Conservation (phyloP, 257 asterid genomes). For the Nicotiana noctiflora region DNA sequence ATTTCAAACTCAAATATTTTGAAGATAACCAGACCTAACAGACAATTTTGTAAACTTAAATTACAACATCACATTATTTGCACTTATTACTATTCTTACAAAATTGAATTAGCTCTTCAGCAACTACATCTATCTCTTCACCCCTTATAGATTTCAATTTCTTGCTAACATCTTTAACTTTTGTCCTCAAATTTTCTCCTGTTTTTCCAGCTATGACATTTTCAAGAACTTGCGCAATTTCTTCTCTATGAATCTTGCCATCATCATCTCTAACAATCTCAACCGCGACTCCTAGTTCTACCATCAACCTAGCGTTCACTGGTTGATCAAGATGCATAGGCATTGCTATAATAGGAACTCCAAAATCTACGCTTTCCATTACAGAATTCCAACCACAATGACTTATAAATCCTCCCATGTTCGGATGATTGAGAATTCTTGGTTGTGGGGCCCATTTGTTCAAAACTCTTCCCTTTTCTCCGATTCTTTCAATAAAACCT, state of each 20-base stretch:
- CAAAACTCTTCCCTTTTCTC: conserved; percentile 24
- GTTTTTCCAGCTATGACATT: conserved; percentile 17
- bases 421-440: conserved; percentile 18
- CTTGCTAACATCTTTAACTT: conserved; percentile 15
- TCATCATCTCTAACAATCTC: conserved; percentile 26
- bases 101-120: conserved; percentile 9
- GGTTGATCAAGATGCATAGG: conserved; percentile 47
- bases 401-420: conserved; percentile 32
- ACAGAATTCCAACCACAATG: conserved; percentile 39
- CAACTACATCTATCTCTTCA: conserved; percentile 24
- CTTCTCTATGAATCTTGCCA: conserved; percentile 16
- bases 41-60: background rate
- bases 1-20: too few relatives aligned
- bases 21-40: too few relatives aligned
- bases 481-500: conserved; percentile 32
- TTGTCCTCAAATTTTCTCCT: conserved; percentile 19
- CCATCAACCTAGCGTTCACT: conserved; percentile 21
- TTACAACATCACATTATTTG: background rate
- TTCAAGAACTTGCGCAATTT: conserved; percentile 15
- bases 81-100: conserved; percentile 2
- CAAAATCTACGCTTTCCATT: conserved; percentile 19
- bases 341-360: conserved; percentile 34
- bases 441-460: conserved; percentile 34
- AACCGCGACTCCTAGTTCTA: conserved; percentile 28
- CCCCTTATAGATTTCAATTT: conserved; percentile 12